These are phyloP conservation scores for Torulaspora pretoriensis DNA, from an alignment of 1,139 yeast species.

Conservation along the genomic window DNA sequence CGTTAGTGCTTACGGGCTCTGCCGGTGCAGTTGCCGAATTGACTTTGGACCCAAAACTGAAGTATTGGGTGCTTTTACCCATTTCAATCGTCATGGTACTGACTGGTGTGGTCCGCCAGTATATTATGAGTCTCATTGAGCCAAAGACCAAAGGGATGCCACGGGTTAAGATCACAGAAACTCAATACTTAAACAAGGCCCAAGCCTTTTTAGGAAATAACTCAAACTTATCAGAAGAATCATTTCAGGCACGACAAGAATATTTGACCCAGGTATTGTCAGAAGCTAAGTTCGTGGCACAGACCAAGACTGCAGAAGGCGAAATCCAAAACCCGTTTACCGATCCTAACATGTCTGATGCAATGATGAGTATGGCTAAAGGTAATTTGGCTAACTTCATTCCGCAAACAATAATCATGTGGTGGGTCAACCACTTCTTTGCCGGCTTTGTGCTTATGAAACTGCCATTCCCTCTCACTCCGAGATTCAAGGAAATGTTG, in stretches of 20 bases:
- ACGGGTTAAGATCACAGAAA: constrained; percentile 56
- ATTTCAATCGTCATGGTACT: constrained; percentile 86
- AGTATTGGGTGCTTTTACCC: constrained; percentile 88
- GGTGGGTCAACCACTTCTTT: constrained; percentile 92
- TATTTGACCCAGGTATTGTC: constrained; percentile 26
- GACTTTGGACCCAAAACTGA: constrained; percentile 72
- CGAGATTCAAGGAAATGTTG: constrained; percentile 85
- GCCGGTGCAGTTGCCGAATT: constrained; percentile 45
- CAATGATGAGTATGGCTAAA: constrained; percentile 75
- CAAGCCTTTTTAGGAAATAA: constrained; percentile 53
- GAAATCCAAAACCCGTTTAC: constrained; percentile 58
- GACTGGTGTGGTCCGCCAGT: constrained; percentile 78
- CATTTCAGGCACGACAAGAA: constrained; percentile 34
- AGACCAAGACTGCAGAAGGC: constrained; percentile 45
- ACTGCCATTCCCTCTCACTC: constrained; percentile 78
- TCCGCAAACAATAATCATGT: constrained; percentile 92
- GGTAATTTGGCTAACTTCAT: constrained; percentile 77
- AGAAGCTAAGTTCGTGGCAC: constrained; percentile 34
- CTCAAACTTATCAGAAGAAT: constrained; percentile 41
- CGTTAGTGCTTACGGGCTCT: constrained; percentile 15
- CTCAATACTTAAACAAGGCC: constrained; percentile 52
- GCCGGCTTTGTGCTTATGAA: constrained; percentile 86
- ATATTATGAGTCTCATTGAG: constrained; percentile 56
- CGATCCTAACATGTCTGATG: constrained; percentile 70
- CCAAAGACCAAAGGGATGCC: constrained; percentile 55